A percentile compares a stretch with the other conserved stretches of the same genome.
Evolutionary conservation across 2,329 filamentous ascomycete genomes (phyloP).

Genomic region (Ilyonectria destructans): DNA sequence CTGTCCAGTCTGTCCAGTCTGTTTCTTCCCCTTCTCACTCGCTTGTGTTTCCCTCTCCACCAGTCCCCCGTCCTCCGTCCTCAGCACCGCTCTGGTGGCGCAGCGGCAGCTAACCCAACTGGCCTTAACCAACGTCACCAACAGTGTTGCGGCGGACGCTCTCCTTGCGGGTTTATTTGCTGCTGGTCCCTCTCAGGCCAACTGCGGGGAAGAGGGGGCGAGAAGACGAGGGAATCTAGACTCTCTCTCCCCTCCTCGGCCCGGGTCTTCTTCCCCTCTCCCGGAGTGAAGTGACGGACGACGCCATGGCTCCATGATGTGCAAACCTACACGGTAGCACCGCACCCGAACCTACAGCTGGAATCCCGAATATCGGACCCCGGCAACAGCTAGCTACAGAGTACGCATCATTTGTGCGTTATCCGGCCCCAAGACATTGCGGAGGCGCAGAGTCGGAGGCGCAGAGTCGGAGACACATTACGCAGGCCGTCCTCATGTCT

Average conservation of each 20-base stretch:
- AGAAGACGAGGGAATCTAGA: not conserved
- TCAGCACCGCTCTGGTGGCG: slow-evolving; percentile 24
- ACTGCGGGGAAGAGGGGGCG: slow-evolving; percentile 22
- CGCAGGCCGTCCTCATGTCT: not conserved
- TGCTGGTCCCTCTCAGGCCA: not conserved
- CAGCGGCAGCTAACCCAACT: slow-evolving; percentile 23
- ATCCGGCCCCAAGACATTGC: not conserved
- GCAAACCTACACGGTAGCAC: not conserved
- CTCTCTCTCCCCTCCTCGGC: not conserved
- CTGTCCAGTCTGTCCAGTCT: not conserved
- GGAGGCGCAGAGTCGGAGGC: not conserved
- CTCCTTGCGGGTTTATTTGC: not conserved
- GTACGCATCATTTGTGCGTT: not conserved
- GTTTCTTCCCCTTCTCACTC: not conserved
- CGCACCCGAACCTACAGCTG: not conserved
- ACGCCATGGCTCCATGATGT: not conserved
- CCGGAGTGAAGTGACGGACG: not conserved
- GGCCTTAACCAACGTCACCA: not conserved
- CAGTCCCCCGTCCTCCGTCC: not conserved
- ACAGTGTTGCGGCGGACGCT: not conserved
- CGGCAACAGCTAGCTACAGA: not conserved
- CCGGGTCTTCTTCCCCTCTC: not conserved
- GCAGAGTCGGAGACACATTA: not conserved
- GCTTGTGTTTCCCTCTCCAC: not conserved
- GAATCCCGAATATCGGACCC: not conserved